Base-by-base conservation (phyloP, 2,329 filamentous ascomycete genomes). In the Neonectria magnoliae region DNA sequence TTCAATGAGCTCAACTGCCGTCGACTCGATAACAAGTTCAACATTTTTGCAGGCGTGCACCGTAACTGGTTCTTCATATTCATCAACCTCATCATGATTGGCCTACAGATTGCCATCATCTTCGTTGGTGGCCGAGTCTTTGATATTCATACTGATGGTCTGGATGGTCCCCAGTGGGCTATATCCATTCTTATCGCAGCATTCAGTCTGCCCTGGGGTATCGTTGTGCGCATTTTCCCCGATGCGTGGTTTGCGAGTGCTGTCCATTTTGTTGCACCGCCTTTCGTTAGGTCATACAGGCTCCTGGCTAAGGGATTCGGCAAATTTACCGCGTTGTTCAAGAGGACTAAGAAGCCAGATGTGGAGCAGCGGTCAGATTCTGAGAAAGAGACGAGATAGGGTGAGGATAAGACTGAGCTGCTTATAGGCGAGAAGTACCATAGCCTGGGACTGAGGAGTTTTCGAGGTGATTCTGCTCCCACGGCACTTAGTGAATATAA, bases 1-100 rank as follows among this genome's bases (percentile, higher is more conserved):
- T 91, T 90, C 80, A 90, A 90, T 76, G 83, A 88, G 75, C 85
- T 88, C 79, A 90, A 90, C 78, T 88, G 87, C 74, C 83, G 88
- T 16, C 85, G 87, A 20, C 80, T 90, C 0, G 88, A 90, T 71
- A 89, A 89, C 76, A 83, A 84, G 64, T 83, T 90, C 78, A 89
- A 89, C 69, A 84, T 90, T 44, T 84, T 90, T 57, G 84, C 88
- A 70, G 87, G 87, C 22, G 25, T 89, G 4, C 80, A 83, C 64
- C 81, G 81, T 57, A 89, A 89, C 73, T 79, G 77, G 64, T 88
- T 87, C 76, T 90, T 89, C 72, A 81, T 89, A 45, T 75, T 80
- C 42, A 88, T 90, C 72, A 87, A 85, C 60, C 71, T 78, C 47
- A 77, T 89, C 69, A 90, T 89, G 81, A 77, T 89, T 48, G 87